phyloP scores from a whole-genome alignment of 2,329 filamentous ascomycete genomes.

The Chrysosporium keratinophilum region DNA sequence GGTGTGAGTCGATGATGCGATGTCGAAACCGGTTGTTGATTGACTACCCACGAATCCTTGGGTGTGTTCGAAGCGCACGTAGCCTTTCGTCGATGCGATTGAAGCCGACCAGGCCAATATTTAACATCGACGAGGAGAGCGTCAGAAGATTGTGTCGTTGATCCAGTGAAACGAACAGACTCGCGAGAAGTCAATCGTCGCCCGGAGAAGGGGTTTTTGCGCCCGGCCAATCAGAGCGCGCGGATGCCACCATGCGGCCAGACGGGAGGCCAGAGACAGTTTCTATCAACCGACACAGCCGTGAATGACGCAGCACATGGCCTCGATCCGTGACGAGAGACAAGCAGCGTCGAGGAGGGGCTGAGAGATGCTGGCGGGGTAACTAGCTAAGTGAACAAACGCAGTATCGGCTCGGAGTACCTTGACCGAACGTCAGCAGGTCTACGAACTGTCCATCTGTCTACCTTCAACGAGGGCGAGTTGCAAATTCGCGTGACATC shows the following conservation, averaged over 20 bases:
- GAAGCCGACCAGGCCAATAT: not conserved
- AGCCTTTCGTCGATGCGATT: not conserved
- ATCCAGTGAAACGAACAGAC: not conserved
- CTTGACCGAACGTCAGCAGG: too few species aligned
- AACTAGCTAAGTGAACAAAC: too few species aligned
- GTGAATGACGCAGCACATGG: not conserved
- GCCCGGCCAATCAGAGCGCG: constrained; percentile 28
- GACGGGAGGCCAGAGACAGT: constrained; percentile 24
- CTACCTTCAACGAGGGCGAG: too few species aligned
- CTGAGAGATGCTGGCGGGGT: too few species aligned
- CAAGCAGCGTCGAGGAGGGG: too few species aligned
- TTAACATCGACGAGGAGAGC: not conserved
- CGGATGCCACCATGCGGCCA: constrained; percentile 30
- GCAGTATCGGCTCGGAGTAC: too few species aligned
- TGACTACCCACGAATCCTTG: not conserved
- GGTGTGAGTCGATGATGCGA: constrained; percentile 1
- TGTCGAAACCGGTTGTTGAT: not conserved
- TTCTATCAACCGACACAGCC: not conserved
- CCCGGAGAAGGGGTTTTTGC: constrained; percentile 9
- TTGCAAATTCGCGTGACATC: too few species aligned
- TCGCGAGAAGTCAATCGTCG: not conserved
- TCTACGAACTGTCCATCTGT: too few species aligned
- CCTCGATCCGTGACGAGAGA: not conserved
- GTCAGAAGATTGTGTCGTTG: not conserved
- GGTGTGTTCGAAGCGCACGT: not conserved